These are phyloP conservation scores for Sporothrix luriei DNA, from an alignment of 2,329 filamentous ascomycete species.

Conservation along the genomic window DNA sequence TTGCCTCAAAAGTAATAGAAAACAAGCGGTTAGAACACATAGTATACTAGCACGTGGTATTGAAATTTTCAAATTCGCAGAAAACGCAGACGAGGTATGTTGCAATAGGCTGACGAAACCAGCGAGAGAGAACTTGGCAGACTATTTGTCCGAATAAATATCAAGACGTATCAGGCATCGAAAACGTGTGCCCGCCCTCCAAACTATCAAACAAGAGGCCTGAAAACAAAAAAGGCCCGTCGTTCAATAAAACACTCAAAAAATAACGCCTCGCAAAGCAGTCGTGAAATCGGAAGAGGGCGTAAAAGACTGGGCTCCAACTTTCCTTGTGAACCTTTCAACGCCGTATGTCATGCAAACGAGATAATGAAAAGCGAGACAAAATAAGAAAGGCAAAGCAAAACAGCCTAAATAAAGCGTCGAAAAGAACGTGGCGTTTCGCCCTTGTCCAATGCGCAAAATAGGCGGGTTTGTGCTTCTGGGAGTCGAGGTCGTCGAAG, in stretches of 20 bases:
- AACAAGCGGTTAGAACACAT: not conserved
- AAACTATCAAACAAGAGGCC: slow-evolving; percentile 19
- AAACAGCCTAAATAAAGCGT: not conserved
- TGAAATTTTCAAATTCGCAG: not conserved
- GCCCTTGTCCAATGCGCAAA: slow-evolving; percentile 9
- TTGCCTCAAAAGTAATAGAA: not conserved
- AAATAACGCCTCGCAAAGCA: slow-evolving; percentile 24
- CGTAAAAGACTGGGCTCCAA: not conserved
- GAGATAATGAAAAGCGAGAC: not conserved
- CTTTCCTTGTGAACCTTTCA: slow-evolving; percentile 13
- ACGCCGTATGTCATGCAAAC: slow-evolving; percentile 27
- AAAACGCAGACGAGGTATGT: not conserved
- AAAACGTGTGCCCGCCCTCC: slow-evolving; percentile 18
- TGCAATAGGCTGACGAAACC: not conserved
- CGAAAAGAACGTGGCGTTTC: not conserved
- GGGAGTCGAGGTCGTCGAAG: not conserved
- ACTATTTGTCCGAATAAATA: not conserved
- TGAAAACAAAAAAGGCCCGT: not conserved
- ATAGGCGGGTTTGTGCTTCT: not conserved
- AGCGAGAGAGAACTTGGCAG: not conserved
- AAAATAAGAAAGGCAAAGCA: not conserved
- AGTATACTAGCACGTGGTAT: slow-evolving; percentile 15
- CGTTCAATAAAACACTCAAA: slow-evolving; percentile 7
- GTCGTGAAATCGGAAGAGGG: slow-evolving; percentile 7
- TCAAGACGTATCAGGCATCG: not conserved